Evolutionary conservation across 768 basidiomycete species (phyloP), one percentile per base, ranked within the genome.

Genomic region (Coprinellus micaceus): DNA sequence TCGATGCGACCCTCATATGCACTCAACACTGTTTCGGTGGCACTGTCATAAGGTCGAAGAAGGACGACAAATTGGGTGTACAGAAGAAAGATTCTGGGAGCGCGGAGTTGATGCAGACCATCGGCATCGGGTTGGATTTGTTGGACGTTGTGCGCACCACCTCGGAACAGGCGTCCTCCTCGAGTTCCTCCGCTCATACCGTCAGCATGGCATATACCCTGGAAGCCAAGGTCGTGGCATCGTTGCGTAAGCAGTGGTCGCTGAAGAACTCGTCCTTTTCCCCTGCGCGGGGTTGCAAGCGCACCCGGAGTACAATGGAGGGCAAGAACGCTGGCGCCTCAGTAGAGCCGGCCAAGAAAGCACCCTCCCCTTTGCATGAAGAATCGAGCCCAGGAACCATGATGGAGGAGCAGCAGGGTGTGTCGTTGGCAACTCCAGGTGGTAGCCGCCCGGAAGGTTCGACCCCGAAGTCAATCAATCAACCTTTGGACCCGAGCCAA

Each of bases 31-130:
- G 53, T 21, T 29, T 54, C 22, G 29, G 26, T 30, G 41, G 5
- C n/a, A 12, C 39, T 25, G 15, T 25, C 43, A 19, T 19, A 40
- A 22, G 9, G 26, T 45, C 55, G 4, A 24, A 22, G 22, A 26
- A 24, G 13, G 26, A 37, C 17, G 17, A 12, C n/a, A 17, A 26
- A 7, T 30, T 26, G 3, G 33, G 33, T 6, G 33, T 13, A 13
- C 22, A 36, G 33, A 39, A 33, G n/a, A 19, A 40, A 9, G 10
- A 30, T 25, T 30, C 33, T 22, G 24, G 39, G 19, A 6, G 17
- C 29, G 33, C 11, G n/a, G 56, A 57, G 29, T 24, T 52, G 22
- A 52, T 57, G 56, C 49, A 55, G 41, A 43, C 39, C 46, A 55
- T 51, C 29, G 33, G 30, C 22, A 24, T 54, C 11, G 53, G 48